Conservation (phyloP, 148 eudicot species). For the Agrostemma githago region DNA sequence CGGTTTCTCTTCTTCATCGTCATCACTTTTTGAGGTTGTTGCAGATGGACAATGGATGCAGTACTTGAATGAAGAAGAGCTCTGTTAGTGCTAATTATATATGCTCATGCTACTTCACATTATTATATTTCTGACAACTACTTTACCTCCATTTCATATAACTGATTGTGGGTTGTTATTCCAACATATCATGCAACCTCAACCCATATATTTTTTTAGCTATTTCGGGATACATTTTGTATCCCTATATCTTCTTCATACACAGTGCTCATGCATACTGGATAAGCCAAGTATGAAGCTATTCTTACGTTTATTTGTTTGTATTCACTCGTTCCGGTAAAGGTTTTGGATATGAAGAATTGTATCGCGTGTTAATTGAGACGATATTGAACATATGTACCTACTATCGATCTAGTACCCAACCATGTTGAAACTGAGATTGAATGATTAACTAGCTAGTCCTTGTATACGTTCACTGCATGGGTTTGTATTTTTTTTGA, state of each 20-base stretch:
- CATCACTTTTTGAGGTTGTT: constrained; percentile 17
- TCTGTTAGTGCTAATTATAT: constrained; percentile 9
- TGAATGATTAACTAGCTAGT: too few relatives aligned
- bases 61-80: constrained; percentile 66
- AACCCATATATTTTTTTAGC: background rate
- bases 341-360: background rate
- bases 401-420: background rate
- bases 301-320: background rate
- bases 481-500: too few relatives aligned
- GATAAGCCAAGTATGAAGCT: constrained; percentile 9
- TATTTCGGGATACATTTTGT: constrained; percentile 9
- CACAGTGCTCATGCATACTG: constrained; percentile 10
- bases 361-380: background rate
- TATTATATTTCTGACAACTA: background rate
- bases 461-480: too few relatives aligned
- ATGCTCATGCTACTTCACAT: too few relatives aligned
- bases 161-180: too few relatives aligned
- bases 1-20: constrained; percentile 7
- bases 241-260: constrained; percentile 14
- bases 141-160: background rate
- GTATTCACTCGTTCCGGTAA: background rate
- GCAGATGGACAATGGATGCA: constrained; percentile 77
- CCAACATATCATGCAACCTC: too few relatives aligned
- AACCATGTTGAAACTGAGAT: background rate
- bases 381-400: background rate